Evolutionary conservation across 1,284 basidiomycete genomes (phyloP), one percentile per base, ranked within the genome.

Genomic region (Ustilago xerochloae): DNA sequence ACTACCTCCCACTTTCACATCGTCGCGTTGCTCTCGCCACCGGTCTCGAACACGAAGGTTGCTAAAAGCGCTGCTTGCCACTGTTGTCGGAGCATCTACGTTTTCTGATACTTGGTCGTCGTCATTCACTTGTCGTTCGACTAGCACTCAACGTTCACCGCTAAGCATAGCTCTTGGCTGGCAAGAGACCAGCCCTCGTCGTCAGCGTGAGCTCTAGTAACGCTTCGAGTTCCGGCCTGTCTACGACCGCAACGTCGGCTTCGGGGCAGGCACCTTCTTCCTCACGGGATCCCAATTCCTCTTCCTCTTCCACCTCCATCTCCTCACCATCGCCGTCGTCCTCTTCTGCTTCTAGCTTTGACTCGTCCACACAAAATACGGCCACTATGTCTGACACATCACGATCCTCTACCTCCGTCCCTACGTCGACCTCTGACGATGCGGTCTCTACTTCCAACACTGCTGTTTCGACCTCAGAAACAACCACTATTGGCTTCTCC

Each of bases 351-450:
- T 46, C 51, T 22, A 55, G 46, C 6, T 38, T 56, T 29, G 43
- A 52, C n/a, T 57, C 51, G 2, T 51, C 48, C 47, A 29, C 53
- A 18, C 29, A 26, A 26, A 38, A 32, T 24, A 36, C 56, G 20
- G 38, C 59, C 28, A 72, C 54, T 38, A 72, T 72, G 69, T 59
- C 69, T 72, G 69, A 66, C 63, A 33, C 66, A 13, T 39, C 56
- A 47, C 49, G 32, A 53, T 28, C 56, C 39, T 56, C 66, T 56
- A 15, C 6, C 30, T 35, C 39, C 15, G 29, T 49, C 5, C 29
- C 54, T 6, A 24, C 56, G 13, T 60, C 59, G 18, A 59, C 51
- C 2, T 52, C 53, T 24, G 29, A 55, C 36, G 7, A 24, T 22
- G 33, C 59, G 20, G 48, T 53, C 29, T 43, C 56, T 15, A 15